Percentiles rank a stretch among this genome's conserved stretches.
Conservation (phyloP, 2,329 filamentous ascomycete species). For the Penicillium concentricum region DNA sequence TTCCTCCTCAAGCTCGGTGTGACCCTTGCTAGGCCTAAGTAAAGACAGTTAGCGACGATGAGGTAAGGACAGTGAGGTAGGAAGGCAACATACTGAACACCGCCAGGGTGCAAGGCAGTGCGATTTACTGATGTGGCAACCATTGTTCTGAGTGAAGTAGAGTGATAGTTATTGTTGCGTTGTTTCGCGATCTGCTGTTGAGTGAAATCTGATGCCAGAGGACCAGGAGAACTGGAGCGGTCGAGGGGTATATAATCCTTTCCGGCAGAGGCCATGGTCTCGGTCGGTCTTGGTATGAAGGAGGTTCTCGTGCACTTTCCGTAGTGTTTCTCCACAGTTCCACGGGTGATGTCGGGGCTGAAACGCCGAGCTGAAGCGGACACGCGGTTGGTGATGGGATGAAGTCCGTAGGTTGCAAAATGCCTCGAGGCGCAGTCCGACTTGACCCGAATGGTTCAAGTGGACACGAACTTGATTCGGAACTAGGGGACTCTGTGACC, state of each 20-base stretch:
- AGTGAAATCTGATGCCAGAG: conserved; percentile 56
- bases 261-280: conserved; percentile 34
- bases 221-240: conserved; percentile 46
- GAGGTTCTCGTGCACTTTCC: conserved; percentile 24
- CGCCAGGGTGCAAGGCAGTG: conserved; percentile 84
- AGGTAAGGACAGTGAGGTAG: conserved; percentile 11
- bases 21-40: conserved; percentile 72
- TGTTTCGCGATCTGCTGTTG: conserved; percentile 59
- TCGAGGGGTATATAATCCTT: conserved; percentile 46
- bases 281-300: conserved; percentile 25
- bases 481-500: conserved; percentile 4
- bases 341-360: conserved; percentile 42
- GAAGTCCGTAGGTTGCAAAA: conserved; percentile 25
- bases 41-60: conserved; percentile 17
- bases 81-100: conserved; percentile 71
- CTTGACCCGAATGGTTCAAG: conserved; percentile 28
- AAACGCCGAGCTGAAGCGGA: conserved; percentile 26
- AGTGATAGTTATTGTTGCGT: conserved; percentile 59
- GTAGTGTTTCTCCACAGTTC: conserved; percentile 41
- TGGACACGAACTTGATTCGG: conserved; percentile 26
- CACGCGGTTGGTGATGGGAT: conserved; percentile 22
- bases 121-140: conserved; percentile 72
- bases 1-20: conserved; percentile 97
- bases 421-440: conserved; percentile 29
- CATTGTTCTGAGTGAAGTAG: conserved; percentile 54